phyloP scores from a whole-genome alignment of 805 yeast genomes.

The Candida ascalaphidarum region DNA sequence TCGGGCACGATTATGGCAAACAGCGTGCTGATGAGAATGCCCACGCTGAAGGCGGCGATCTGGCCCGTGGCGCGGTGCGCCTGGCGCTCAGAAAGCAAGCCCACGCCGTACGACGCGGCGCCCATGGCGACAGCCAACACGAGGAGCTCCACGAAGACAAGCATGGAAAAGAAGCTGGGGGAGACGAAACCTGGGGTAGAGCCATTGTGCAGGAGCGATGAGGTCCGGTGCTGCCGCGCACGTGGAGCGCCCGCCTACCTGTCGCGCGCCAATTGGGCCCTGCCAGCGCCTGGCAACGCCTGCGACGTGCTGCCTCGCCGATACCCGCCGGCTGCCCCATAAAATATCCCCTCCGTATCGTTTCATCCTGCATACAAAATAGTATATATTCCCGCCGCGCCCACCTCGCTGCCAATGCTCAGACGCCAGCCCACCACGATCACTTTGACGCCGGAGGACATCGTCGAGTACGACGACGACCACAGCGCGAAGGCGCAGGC shows the following conservation, averaged over 20 bases:
- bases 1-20: conserved; percentile 57
- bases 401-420: conserved; percentile 34
- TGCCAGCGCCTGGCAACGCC: too few relatives aligned
- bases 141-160: conserved; percentile 1
- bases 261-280: too few relatives aligned
- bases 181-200: conserved; percentile 8
- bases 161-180: background rate
- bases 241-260: too few relatives aligned
- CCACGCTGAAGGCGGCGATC: conserved; percentile 38
- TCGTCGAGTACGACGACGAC: conserved; percentile 40
- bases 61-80: too few relatives aligned
- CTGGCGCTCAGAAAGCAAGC: conserved; percentile 4
- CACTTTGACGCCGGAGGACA: conserved; percentile 60
- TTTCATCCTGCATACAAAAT: too few relatives aligned
- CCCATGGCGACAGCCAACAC: conserved; percentile 11
- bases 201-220: too few relatives aligned
- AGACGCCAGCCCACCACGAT: conserved; percentile 67
- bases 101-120: conserved; percentile 12
- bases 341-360: too few relatives aligned
- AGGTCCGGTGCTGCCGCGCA: too few relatives aligned
- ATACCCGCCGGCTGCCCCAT: too few relatives aligned
- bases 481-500: too few relatives aligned
- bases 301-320: too few relatives aligned
- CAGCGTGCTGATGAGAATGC: conserved; percentile 54
- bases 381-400: too few relatives aligned